Evolutionary conservation across 306 rosid species (phyloP).

Genomic region (Luffa acutangula): DNA sequence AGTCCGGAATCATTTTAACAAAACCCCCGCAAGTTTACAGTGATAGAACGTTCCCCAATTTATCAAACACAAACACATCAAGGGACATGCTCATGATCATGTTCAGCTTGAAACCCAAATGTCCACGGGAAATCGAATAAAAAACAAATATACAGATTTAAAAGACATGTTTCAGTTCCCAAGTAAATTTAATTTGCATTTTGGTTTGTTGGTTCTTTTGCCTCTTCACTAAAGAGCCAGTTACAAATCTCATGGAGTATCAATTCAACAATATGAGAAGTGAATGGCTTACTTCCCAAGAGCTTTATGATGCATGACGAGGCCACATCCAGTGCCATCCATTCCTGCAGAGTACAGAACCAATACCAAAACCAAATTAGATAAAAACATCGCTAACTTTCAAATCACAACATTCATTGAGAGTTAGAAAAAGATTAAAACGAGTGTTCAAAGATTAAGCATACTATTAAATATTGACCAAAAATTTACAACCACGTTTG

Average conservation of each 20-base stretch:
- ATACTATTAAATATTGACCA: not conserved
- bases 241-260: not conserved
- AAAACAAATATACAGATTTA: not conserved
- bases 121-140: not conserved
- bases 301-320: slow-evolving; percentile 80
- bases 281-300: slow-evolving; percentile 62
- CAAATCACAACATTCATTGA: not conserved
- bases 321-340: slow-evolving; percentile 92
- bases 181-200: not conserved
- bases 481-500: not conserved
- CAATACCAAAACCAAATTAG: slow-evolving; percentile 16
- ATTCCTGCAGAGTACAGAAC: slow-evolving; percentile 39
- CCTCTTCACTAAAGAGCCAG: not conserved
- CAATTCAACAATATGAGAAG: not conserved
- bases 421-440: not conserved
- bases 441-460: not conserved
- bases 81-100: not conserved
- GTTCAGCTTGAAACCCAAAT: not conserved
- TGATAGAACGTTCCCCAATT: not conserved
- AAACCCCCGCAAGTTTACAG: not conserved
- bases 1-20: not conserved
- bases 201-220: not conserved
- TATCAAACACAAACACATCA: not conserved
- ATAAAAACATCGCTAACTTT: not conserved
- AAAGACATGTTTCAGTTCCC: not conserved